These are phyloP conservation scores for Triticum dicoccoides DNA, from an alignment of 176 grass and related monocot genomes.

Conservation along the genomic window DNA sequence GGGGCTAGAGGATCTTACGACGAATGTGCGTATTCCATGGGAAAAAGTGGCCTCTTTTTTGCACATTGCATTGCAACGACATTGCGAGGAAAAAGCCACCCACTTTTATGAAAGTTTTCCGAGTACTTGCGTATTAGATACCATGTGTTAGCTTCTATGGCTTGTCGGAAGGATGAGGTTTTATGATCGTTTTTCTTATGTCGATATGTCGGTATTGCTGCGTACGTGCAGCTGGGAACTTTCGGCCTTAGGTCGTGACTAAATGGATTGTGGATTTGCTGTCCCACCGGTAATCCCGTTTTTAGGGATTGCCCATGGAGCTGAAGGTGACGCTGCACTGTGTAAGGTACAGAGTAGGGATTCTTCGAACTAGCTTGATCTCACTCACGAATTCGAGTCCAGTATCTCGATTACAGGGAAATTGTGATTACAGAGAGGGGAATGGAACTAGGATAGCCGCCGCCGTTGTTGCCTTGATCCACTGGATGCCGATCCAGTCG, in stretches of 20 bases:
- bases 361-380: too few relatives aligned
- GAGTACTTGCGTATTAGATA: background rate
- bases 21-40: constrained; percentile 1
- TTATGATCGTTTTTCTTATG: background rate
- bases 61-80: background rate
- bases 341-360: too few relatives aligned
- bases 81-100: background rate
- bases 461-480: too few relatives aligned
- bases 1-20: background rate
- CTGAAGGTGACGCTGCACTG: background rate
- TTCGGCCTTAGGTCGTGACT: background rate
- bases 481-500: too few relatives aligned
- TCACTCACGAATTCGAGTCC: too few relatives aligned
- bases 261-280: background rate
- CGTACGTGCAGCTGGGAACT: background rate
- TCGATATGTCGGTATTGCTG: background rate
- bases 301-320: background rate
- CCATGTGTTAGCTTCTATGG: constrained; percentile 19
- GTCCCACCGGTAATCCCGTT: background rate
- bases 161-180: background rate
- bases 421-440: too few relatives aligned
- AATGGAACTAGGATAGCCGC: too few relatives aligned
- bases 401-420: too few relatives aligned
- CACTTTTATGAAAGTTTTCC: background rate
- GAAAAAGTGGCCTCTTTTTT: background rate